Evolutionary conservation across 805 yeast species (phyloP), one percentile per base, ranked within the genome.

Genomic region (Komagataella ulmi): DNA sequence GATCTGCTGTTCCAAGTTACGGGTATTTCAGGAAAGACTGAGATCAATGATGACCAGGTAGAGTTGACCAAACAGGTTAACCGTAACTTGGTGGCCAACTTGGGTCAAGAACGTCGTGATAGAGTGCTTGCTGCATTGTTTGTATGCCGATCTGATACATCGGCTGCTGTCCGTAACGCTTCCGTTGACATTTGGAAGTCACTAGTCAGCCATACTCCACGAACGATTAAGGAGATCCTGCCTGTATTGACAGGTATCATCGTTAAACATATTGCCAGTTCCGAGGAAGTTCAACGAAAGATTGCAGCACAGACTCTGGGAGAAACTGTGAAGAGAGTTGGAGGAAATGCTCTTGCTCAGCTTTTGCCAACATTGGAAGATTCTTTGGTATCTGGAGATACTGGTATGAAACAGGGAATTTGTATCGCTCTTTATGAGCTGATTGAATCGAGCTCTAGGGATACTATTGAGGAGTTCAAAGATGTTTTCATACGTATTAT

Each of bases 101-200:
- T 93, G 60, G 99, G 99, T 53, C 74, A 74, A 57, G 95, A 85
- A 5, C 86, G 96, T 63, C 84, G 97, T 62, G 95, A 89, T 64
- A 80, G 88, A 53, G 76, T 93, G 45, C 72, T 93, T 59, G 79
- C 97, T 1, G 74, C 90, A n/a, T 72, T 93, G 58, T 93, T 89
- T 66, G 81, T 93, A 40, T 90, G 97, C 66, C 89, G 99, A 66
- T 87, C 96, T 12, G 99, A 93, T 71, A 79, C 82, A 45, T 79
- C 93, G 44, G 88, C 88, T 58, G 75, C 82, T 57, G 99, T 93
- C 24, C 82, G 99, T 60, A 81, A 81, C 57, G 86, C 95, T 23
- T 83, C 98, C 10, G 80, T 88, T 54, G 97, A 93, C 60, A 88
- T 93, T 48, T 93, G 99, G 99, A 90, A 90, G 69, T 88, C 96